Base-by-base conservation (phyloP, 1,139 yeast genomes). In the Protomyces inouyei region DNA sequence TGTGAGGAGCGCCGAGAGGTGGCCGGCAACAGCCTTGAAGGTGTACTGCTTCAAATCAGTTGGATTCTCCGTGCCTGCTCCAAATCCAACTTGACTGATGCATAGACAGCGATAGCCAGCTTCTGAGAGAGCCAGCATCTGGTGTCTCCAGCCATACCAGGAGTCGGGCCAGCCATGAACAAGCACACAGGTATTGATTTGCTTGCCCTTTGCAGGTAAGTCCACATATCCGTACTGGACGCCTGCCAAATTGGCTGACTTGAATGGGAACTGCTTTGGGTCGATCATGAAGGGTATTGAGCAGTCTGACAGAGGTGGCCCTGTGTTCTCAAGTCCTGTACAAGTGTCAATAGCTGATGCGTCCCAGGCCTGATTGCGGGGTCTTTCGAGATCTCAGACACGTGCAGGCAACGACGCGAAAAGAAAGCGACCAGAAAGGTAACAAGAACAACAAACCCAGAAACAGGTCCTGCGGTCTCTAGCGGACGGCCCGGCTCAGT, bases 151-250 rank as follows among this genome's bases (percentile, higher is more conserved):
- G 18, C 63, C 63, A 57, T 52, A 59, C 63, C 63, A 59, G 9
- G 63, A 59, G 46, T 59, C 63, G 6, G 63, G 63, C 63, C 63
- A 59, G 10, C 63, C 63, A 23, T 59, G 63, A 8, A 59, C 63
- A 32, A 59, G 35, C 9, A 59, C 63, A 45, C 40, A 8, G n/a
- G 63, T 59, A 25, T 40, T 51, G 46, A 52, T 59, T 10, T 18
- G 45, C 32, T 59, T 59, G 52, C 63, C 63, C 21, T 18, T 16
- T 9, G 56, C 57, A 3, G 63, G 57, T 3, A 52, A 57, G 36
- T 59, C 63, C 43, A 59, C 53, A 52, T 59, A 59, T 43, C 53
- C 53, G 53, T 59, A 59, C 36, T 43, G 32, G 40, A 45, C 43
- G 53, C 63, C 63, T 9, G 53, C 53, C 32, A 59, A 32, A 12